Evolutionary conservation across 305 asterid genomes (phyloP).

Genomic region (Solanum aculeatissimum): DNA sequence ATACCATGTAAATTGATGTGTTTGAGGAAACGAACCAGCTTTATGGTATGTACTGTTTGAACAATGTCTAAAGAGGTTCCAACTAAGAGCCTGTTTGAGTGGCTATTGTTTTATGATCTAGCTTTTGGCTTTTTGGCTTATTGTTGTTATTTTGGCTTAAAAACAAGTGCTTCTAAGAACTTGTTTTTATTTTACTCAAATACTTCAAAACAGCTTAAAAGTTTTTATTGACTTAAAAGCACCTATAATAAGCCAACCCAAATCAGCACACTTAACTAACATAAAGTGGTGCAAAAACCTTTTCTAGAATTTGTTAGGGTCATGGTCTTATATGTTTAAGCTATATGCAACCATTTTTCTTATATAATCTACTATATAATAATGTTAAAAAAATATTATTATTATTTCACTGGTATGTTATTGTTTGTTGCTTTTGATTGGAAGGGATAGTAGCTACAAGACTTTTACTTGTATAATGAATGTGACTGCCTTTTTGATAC

Average conservation of each 20-base stretch:
- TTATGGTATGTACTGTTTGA: constrained; percentile 16
- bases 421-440: background rate
- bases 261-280: background rate
- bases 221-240: too few relatives aligned
- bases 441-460: background rate
- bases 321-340: background rate
- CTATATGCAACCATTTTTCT: background rate
- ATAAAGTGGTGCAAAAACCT: background rate
- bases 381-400: too few relatives aligned
- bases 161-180: too few relatives aligned
- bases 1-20: constrained; percentile 37
- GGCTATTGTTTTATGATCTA: too few relatives aligned
- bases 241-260: too few relatives aligned
- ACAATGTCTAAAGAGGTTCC: background rate
- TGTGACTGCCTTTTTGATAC: background rate
- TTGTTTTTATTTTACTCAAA: too few relatives aligned
- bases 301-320: background rate
- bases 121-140: too few relatives aligned
- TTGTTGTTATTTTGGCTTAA: too few relatives aligned
- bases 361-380: too few relatives aligned
- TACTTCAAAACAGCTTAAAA: too few relatives aligned
- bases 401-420: too few relatives aligned
- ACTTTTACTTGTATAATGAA: background rate
- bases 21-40: constrained; percentile 16
- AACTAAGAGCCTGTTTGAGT: background rate